Percentiles rank a stretch among this genome's conserved stretches.
phyloP scores from a whole-genome alignment of 2,329 filamentous ascomycete genomes.

The Aureobasidium leucospermi region DNA sequence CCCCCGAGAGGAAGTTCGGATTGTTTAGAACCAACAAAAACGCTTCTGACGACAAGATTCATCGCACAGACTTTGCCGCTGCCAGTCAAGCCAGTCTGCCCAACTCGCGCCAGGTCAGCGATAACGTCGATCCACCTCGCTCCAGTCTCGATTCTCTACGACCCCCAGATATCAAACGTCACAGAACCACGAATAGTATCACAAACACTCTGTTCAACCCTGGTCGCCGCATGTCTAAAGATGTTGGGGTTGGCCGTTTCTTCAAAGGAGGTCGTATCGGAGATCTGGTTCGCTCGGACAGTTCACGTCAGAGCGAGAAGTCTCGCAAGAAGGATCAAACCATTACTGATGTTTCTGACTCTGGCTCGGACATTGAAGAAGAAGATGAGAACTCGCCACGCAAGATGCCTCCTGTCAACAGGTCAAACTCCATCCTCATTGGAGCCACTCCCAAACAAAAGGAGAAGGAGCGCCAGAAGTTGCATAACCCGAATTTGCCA shows the following conservation, averaged over 20 bases:
- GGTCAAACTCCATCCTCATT: constrained; percentile 19
- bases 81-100: constrained; percentile 2
- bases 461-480: constrained; percentile 34
- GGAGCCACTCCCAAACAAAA: constrained; percentile 16
- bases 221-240: constrained; percentile 26
- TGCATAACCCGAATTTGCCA: constrained; percentile 41
- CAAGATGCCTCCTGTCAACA: constrained; percentile 19
- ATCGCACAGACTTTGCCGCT: constrained; percentile 26
- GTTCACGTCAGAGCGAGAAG: constrained; percentile 54
- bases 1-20: constrained; percentile 32
- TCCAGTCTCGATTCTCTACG: constrained; percentile 32
- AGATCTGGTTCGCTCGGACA: constrained; percentile 60
- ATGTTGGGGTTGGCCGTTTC: constrained; percentile 55
- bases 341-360: constrained; percentile 9
- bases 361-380: constrained; percentile 39
- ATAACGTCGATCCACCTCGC: constrained; percentile 26
- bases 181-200: constrained; percentile 42
- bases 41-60: constrained; percentile 22
- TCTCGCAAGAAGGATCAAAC: constrained; percentile 51
- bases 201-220: constrained; percentile 20
- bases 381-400: constrained; percentile 33
- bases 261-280: constrained; percentile 73
- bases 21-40: constrained; percentile 35
- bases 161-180: constrained; percentile 21
- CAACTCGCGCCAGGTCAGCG: constrained; percentile 26